Evolutionary conservation across 768 basidiomycete genomes (phyloP).

Genomic region (Pholiota molesta): DNA sequence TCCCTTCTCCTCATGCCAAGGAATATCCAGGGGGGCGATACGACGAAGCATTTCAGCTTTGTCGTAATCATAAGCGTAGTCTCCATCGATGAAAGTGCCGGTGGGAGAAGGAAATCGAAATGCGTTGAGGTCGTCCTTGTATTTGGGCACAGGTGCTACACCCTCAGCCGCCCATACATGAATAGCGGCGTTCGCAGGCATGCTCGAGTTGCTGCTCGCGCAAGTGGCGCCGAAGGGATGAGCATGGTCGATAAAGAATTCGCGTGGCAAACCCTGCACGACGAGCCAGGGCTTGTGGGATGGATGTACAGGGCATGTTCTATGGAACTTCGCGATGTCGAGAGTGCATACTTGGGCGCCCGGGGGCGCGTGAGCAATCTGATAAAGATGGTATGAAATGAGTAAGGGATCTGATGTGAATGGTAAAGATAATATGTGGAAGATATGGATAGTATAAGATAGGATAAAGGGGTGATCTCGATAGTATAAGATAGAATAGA

Average conservation of each 20-base stretch:
- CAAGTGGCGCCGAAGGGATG: too few species aligned
- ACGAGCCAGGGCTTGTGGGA: conserved; percentile 37
- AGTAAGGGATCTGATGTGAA: too few species aligned
- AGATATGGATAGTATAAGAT: too few species aligned
- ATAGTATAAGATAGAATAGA: too few species aligned
- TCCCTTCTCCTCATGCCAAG: conserved; percentile 14
- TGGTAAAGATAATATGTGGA: too few species aligned
- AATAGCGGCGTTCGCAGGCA: conserved; percentile 28
- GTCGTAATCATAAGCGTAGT: not conserved
- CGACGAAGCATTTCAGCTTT: not conserved
- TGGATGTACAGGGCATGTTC: conserved; percentile 33
- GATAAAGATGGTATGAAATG: not conserved
- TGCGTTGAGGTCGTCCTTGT: conserved; percentile 26
- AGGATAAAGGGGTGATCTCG: too few species aligned
- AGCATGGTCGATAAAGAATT: too few species aligned
- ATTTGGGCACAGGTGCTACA: not conserved
- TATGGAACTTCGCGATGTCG: conserved; percentile 38
- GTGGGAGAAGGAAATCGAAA: conserved; percentile 3
- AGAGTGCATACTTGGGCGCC: conserved; percentile 33
- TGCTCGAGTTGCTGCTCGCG: conserved; percentile 28
- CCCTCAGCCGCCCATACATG: conserved; percentile 30
- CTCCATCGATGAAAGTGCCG: conserved; percentile 10
- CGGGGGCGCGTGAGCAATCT: conserved; percentile 32
- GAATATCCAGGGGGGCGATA: not conserved
- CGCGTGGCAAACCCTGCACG: conserved; percentile 15